Percentiles rank a stretch among this genome's conserved stretches.
phyloP scores from a whole-genome alignment of 805 yeast species.

The Kodamaea sagamina region DNA sequence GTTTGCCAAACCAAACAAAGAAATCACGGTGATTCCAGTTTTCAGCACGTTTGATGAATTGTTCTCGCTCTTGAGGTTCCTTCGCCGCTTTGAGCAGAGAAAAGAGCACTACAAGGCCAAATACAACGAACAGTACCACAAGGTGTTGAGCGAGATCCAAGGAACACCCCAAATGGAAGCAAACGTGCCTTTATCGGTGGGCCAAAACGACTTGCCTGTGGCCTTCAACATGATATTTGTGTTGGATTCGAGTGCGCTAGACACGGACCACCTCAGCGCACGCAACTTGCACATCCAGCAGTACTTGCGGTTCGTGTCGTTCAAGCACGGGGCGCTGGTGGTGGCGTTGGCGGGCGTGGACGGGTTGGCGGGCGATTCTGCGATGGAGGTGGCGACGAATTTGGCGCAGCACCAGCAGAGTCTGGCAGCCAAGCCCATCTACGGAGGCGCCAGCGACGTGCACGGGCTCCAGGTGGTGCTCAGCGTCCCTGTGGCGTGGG shows the following conservation, averaged over 20 bases:
- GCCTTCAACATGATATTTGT: constrained; percentile 22
- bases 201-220: constrained; percentile 28
- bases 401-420: constrained; percentile 8
- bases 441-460: constrained; percentile 11
- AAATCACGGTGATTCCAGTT: constrained; percentile 13
- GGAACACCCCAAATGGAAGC: not conserved
- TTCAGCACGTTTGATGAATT: constrained; percentile 16
- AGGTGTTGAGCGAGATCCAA: constrained; percentile 11
- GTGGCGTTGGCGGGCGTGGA: constrained; percentile 15
- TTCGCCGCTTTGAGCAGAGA: constrained; percentile 7
- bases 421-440: constrained; percentile 20
- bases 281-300: constrained; percentile 35
- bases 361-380: constrained; percentile 6
- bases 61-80: constrained; percentile 16
- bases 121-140: constrained; percentile 10
- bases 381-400: constrained; percentile 9
- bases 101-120: constrained; percentile 9
- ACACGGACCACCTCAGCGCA: constrained; percentile 21
- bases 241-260: constrained; percentile 18
- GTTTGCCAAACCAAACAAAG: constrained; percentile 2
- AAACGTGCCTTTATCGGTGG: constrained; percentile 12
- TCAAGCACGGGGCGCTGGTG: constrained; percentile 33
- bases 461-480: constrained; percentile 11
- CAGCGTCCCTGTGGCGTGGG: constrained; percentile 51
- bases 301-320: constrained; percentile 32